A percentile compares a stretch with the other conserved stretches of the same genome.
Evolutionary conservation across 371 early-diverging fungal species (phyloP).

Genomic region (Apophysomyces sp.): DNA sequence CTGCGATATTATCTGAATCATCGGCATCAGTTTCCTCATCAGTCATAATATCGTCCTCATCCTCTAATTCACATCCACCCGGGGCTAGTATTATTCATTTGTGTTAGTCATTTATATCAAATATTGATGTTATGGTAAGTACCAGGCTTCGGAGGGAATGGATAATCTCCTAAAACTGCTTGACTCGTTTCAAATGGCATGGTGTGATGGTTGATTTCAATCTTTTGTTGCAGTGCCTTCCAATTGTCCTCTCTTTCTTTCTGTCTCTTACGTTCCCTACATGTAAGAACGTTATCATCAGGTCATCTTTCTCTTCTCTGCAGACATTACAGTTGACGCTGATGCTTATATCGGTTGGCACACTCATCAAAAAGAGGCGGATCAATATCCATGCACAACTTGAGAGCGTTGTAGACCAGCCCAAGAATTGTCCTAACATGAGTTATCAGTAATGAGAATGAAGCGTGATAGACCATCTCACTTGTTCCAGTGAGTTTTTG

Average conservation of each 20-base stretch:
- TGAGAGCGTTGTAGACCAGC: conserved; percentile 91
- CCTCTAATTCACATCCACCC: conserved; percentile 5
- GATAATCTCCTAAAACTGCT: conserved; percentile 2
- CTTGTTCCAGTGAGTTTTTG: conserved; percentile 95
- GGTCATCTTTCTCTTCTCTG: background rate
- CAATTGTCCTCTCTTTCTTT: conserved; percentile 82
- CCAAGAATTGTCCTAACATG: conserved; percentile 81
- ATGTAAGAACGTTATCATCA: background rate
- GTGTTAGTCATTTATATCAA: background rate
- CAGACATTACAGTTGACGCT: conserved; percentile 67
- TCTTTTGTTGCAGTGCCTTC: conserved; percentile 43
- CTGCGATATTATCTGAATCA: conserved; percentile 8
- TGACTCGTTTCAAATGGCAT: background rate
- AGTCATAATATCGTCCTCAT: background rate
- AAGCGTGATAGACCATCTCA: conserved; percentile 28
- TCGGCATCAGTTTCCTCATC: conserved; percentile 21
- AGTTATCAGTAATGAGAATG: background rate
- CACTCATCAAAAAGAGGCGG: conserved; percentile 92
- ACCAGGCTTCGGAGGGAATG: conserved; percentile 30
- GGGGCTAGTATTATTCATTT: background rate
- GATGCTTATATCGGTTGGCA: conserved; percentile 78
- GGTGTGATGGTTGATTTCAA: conserved; percentile 6
- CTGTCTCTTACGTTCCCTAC: conserved; percentile 75
- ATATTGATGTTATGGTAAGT: background rate
- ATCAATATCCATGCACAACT: conserved; percentile 92